Conservation (phyloP, 1,284 basidiomycete species). For the Xerocomus minutiporus region DNA sequence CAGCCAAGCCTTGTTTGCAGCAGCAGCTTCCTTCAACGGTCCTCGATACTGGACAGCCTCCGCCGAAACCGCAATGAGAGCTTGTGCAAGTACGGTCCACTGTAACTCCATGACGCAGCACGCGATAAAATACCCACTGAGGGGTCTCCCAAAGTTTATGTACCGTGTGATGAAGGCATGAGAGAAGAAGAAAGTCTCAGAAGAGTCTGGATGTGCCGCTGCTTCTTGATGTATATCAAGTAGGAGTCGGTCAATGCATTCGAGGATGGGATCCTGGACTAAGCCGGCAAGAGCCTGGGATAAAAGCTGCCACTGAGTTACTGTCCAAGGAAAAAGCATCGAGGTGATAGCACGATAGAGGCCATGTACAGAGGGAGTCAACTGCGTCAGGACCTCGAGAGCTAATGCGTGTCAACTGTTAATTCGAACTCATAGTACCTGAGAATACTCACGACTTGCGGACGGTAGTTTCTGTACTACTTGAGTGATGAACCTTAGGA, state of each 20-base stretch:
- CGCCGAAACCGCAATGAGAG: constrained; percentile 46
- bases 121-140: constrained; percentile 84
- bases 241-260: constrained; percentile 64
- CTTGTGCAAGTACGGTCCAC: constrained; percentile 80
- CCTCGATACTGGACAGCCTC: constrained; percentile 30
- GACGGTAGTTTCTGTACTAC: constrained; percentile 53
- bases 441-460: constrained; percentile 47
- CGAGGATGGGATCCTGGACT: constrained; percentile 58
- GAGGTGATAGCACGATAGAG: constrained; percentile 82
- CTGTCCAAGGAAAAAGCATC: constrained; percentile 70
- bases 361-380: constrained; percentile 81
- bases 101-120: constrained; percentile 82
- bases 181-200: constrained; percentile 46
- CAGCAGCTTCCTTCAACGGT: constrained; percentile 62
- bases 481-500: constrained; percentile 57
- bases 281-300: constrained; percentile 52
- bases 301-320: constrained; percentile 61
- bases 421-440: background rate
- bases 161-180: constrained; percentile 77
- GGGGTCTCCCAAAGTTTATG: constrained; percentile 65
- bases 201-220: constrained; percentile 31
- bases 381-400: constrained; percentile 65
- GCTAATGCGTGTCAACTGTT: constrained; percentile 39
- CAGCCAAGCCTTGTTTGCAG: constrained; percentile 78
- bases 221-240: constrained; percentile 56